Conservation (phyloP, 2,329 filamentous ascomycete genomes). For the Thermoascus crustaceus region DNA sequence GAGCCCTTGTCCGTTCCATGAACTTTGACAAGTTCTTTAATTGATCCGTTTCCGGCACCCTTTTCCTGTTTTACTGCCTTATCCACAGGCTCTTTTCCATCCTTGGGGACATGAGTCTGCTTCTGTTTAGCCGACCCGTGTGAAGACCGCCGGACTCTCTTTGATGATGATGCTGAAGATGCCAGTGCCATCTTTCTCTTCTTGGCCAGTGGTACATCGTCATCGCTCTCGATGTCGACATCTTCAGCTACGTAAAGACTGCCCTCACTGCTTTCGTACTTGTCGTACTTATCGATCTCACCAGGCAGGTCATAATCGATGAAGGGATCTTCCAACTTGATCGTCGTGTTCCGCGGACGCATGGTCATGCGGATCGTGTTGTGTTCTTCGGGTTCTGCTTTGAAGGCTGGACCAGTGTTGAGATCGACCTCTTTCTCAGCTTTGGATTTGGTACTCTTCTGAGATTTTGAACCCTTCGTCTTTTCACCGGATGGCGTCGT, state of each 20-base stretch:
- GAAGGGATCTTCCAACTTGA: neutral
- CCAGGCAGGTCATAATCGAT: neutral
- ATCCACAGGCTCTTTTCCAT: neutral
- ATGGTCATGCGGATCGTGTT: neutral
- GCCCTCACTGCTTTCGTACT: constrained; percentile 2
- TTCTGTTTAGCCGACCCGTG: neutral
- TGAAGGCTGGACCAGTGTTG: neutral
- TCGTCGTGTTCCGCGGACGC: neutral
- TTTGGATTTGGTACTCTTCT: constrained; percentile 1
- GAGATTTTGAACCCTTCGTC: neutral
- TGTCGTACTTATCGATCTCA: neutral
- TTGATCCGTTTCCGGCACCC: too few species aligned
- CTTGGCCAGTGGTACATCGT: constrained; percentile 12
- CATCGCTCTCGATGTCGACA: constrained; percentile 7
- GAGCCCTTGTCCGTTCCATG: too few species aligned
- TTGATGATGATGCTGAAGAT: neutral
- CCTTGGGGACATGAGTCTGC: neutral
- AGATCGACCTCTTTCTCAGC: neutral
- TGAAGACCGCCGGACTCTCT: neutral
- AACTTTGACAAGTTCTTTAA: too few species aligned
- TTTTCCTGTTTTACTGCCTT: too few species aligned
- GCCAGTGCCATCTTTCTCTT: constrained; percentile 2
- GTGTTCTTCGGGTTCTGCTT: neutral
- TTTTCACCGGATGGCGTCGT: neutral
- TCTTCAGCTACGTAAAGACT: constrained; percentile 3